Evolutionary conservation across 208 protist genomes (phyloP).

Genomic region (Crithidia acanthocephali): DNA sequence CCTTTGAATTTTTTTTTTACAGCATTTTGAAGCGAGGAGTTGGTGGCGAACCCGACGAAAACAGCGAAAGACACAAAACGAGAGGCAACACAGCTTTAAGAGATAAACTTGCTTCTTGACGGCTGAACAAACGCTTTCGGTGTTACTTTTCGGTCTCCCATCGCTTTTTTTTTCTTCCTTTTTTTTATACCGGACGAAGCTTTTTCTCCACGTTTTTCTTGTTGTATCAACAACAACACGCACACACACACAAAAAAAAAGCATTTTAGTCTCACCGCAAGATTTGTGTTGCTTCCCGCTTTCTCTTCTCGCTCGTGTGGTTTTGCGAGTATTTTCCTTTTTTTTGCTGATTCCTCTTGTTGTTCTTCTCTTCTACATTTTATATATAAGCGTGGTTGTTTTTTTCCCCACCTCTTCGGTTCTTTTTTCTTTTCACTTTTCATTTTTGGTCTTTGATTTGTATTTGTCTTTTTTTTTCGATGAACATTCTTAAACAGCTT

Average conservation of each 20-base stretch:
- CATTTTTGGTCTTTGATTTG: not conserved
- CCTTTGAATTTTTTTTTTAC: too few relatives aligned
- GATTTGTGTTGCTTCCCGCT: too few relatives aligned
- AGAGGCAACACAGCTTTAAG: too few relatives aligned
- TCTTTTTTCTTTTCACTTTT: not conserved
- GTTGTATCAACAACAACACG: not conserved
- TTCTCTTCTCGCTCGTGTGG: not conserved
- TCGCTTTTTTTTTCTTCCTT: not conserved
- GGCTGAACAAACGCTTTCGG: too few relatives aligned
- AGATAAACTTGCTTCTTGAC: too few relatives aligned
- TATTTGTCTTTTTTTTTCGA: not conserved
- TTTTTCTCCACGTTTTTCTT: not conserved
- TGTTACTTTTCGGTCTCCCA: too few relatives aligned
- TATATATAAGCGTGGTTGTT: not conserved
- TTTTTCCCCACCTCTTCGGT: constrained; percentile 1
- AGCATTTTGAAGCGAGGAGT: too few relatives aligned
- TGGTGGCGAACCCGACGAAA: too few relatives aligned
- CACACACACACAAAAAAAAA: too few relatives aligned
- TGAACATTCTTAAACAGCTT: constrained; percentile 1
- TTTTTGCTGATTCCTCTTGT: not conserved
- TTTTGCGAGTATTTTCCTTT: too few relatives aligned
- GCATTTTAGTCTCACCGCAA: too few relatives aligned
- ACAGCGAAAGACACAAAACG: too few relatives aligned
- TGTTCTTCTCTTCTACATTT: not conserved
- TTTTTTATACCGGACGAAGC: not conserved